Conservation (phyloP, 768 basidiomycete species). For the Pulveroboletus sp. region DNA sequence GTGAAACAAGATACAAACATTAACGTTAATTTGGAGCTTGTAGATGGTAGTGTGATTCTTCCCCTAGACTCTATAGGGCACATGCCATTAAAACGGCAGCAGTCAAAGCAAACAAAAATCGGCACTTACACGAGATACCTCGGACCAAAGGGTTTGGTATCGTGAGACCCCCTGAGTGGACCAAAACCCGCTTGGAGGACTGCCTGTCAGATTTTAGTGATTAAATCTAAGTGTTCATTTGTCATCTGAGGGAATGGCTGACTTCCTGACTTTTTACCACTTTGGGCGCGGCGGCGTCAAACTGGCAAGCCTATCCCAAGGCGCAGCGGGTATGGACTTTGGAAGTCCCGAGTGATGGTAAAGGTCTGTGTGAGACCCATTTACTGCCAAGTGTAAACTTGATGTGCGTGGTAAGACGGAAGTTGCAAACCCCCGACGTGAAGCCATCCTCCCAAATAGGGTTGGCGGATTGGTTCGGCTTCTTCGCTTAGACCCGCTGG, state of each 20-base stretch:
- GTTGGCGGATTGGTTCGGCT: not conserved
- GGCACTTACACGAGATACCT: not conserved
- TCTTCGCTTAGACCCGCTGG: slow-evolving; percentile 8
- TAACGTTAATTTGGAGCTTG: not conserved
- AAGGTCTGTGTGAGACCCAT: not conserved
- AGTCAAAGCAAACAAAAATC: not conserved
- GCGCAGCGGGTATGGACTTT: not conserved
- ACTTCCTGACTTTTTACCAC: slow-evolving; percentile 9
- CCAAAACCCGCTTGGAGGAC: not conserved
- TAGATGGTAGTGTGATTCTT: not conserved
- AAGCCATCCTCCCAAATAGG: not conserved
- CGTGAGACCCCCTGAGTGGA: not conserved
- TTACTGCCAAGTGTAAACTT: not conserved
- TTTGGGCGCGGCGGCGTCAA: slow-evolving; percentile 2
- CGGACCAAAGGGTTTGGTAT: not conserved
- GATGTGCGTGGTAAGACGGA: slow-evolving; percentile 18
- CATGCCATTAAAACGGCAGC: not conserved
- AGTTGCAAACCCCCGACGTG: slow-evolving; percentile 15
- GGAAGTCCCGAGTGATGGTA: not conserved
- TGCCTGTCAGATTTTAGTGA: slow-evolving; percentile 1
- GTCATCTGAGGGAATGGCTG: no score
- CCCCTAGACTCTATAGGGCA: not conserved
- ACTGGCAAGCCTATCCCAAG: not conserved
- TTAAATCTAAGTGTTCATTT: no score
- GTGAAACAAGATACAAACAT: slow-evolving; percentile 4